Evolutionary conservation across 169 alveolate species (phyloP), one percentile per base, ranked within the genome.

Genomic region (Theileria orientalis): DNA sequence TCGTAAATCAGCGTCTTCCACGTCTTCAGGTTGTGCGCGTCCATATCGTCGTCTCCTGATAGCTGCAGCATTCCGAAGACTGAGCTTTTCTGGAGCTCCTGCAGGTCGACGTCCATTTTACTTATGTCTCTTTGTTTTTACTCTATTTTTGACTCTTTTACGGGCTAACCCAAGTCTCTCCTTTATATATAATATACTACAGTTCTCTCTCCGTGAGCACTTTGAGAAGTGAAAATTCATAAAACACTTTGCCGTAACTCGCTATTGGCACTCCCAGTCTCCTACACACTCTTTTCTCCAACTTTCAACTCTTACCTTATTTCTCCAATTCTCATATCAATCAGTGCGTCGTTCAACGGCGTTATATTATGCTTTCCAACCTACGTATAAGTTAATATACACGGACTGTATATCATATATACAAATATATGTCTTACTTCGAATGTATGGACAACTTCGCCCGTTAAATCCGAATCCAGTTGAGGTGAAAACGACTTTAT

Each of bases 1-100:
- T 92, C 95, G 74, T 92, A 92, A 14, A 92, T 92, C 64, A 92
- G 71, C 41, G 90, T 86, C 78, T 92, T 92, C 95, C 95, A 92
- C 27, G 90, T 88, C 70, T 84, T 88, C 61, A 82, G 82, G 59
- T 80, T 76, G 5, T 79, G 75, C 19, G 73, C 73, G 57, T 88
- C 90, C 25, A 74, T 29, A 35, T 76, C 85, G 54, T 84, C 84
- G 49, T 70, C 90, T 14, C 57, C 33, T 11, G 89, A 62, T 37
- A 69, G 70, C 47, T 60, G 74, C 16, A 79, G 67, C 84, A 76
- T 54, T 59, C 78, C 88, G 8, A 52, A 29, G 13, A 74, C 62
- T 11, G 83, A 57, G 76, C 62, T 61, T 29, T 47, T 27, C 29
- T 67, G 76, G 27, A 80, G 70, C 64, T 74, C 47, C 30, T 71